Evolutionary conservation across 1,284 basidiomycete genomes (phyloP), one percentile per base, ranked within the genome.

Genomic region (Irpex sp.): DNA sequence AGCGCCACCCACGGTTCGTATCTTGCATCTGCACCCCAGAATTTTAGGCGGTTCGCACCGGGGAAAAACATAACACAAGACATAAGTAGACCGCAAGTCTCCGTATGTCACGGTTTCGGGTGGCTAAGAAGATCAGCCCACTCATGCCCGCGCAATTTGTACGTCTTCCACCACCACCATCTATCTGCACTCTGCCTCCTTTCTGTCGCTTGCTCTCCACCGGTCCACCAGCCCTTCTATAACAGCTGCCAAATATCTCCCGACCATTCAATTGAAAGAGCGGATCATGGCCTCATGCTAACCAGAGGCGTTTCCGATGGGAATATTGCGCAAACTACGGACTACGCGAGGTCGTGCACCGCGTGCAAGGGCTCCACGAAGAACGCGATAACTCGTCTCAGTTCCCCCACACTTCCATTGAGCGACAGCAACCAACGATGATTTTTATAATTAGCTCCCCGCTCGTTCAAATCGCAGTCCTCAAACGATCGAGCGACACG

Each of bases 11-110:
- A 32, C 20, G 27, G 59, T 22, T 13, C 59, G 32, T n/a, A 54
- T 54, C 49, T 54, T 22, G 20, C 59, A 62, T 62, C 59, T 22
- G 20, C 59, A 62, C 59, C 59, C 59, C 59, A 62, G 59, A 62
- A 62, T n/a, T 62, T n/a, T 62, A 18, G 59, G 20, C 20, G 59
- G 20, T 22, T 22, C 59, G 20, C 13, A 54, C 49, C 13, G n/a
- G n/a, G n/a, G 49, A 54, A 54, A 54, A 54, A 15, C n/a, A 54
- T 15, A 54, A 54, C 11, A 54, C n/a, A 54, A 54, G 15, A 54
- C 32, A 38, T 38, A 38, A 38, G 32, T 38, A 38, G 32, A 38
- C 32, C 32, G 32, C 32, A 38, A 38, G 49, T 54, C 49, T 54
- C 49, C 49, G 49, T 54, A 38, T 38, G 32, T 38, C 32, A 38